Conservation (phyloP, 768 basidiomycete species). For the Mycena indigotica region DNA sequence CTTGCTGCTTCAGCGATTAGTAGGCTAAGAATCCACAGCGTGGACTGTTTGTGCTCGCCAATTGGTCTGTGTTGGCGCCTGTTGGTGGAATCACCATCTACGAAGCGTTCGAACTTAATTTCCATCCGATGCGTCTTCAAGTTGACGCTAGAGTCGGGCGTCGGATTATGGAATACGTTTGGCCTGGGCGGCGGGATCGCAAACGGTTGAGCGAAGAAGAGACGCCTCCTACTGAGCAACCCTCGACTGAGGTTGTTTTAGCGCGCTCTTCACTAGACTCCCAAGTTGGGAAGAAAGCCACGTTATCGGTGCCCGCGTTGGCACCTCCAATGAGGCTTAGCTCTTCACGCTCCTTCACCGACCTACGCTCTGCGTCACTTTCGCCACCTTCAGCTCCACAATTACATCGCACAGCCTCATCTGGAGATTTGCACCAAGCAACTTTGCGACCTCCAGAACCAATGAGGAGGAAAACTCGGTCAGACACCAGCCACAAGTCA, state of each 20-base stretch:
- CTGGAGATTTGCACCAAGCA: constrained; percentile 36
- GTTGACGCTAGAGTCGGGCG: constrained; percentile 82
- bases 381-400: constrained; percentile 28
- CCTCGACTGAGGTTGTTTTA: constrained; percentile 15
- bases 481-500: constrained; percentile 10
- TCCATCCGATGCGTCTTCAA: constrained; percentile 87
- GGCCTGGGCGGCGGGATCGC: constrained; percentile 63
- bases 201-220: constrained; percentile 27
- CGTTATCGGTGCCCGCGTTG: constrained; percentile 31
- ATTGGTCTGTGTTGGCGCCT: constrained; percentile 84
- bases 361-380: constrained; percentile 51
- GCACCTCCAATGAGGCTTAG: constrained; percentile 53
- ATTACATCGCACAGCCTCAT: constrained; percentile 43
- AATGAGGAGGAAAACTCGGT: constrained; percentile 13
- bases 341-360: constrained; percentile 70
- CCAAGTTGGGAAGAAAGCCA: constrained; percentile 25
- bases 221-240: constrained; percentile 12
- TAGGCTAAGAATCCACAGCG: constrained; percentile 45
- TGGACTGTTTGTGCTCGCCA: constrained; percentile 72
- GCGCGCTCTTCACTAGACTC: constrained; percentile 56
- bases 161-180: constrained; percentile 86
- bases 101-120: constrained; percentile 74
- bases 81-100: constrained; percentile 94
- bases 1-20: neutral
- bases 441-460: constrained; percentile 15